phyloP scores from a whole-genome alignment of 306 rosid genomes.

The Pyrus communis region DNA sequence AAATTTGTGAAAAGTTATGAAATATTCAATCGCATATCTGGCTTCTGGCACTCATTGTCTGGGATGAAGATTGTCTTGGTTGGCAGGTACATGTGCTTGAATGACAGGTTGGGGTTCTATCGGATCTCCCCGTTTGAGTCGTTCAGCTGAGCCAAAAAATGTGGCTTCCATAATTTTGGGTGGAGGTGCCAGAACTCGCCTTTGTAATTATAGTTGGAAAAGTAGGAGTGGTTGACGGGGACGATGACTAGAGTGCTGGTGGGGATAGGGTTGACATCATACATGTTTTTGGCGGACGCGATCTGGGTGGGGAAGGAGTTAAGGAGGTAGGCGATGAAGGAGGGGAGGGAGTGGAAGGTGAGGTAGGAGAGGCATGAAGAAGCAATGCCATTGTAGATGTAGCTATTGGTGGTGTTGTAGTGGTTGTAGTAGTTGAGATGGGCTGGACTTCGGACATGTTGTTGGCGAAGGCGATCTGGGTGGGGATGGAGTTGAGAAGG shows the following conservation, averaged over 20 bases:
- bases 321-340: constrained; percentile 34
- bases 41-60: too few species aligned
- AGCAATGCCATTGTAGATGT: too few species aligned
- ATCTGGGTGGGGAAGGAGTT: constrained; percentile 13
- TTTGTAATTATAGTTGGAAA: neutral
- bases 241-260: constrained; percentile 19
- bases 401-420: too few species aligned
- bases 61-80: too few species aligned
- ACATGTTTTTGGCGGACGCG: constrained; percentile 40
- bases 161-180: constrained; percentile 84
- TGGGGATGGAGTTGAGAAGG: constrained; percentile 9
- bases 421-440: too few species aligned
- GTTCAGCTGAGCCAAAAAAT: constrained; percentile 48
- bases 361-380: constrained; percentile 36
- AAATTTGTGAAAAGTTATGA: too few species aligned
- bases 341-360: constrained; percentile 35
- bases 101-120: too few species aligned
- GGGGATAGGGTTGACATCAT: constrained; percentile 29
- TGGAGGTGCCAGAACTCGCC: constrained; percentile 89
- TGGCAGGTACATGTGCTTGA: too few species aligned
- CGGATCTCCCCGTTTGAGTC: too few species aligned
- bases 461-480: too few species aligned
- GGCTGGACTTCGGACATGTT: too few species aligned
- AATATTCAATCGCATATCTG: too few species aligned
- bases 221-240: constrained; percentile 45